A percentile compares a stretch with the other conserved stretches of the same genome.
These are phyloP conservation scores for Castanea sativa DNA, from an alignment of 306 rosid species.

Conservation along the genomic window DNA sequence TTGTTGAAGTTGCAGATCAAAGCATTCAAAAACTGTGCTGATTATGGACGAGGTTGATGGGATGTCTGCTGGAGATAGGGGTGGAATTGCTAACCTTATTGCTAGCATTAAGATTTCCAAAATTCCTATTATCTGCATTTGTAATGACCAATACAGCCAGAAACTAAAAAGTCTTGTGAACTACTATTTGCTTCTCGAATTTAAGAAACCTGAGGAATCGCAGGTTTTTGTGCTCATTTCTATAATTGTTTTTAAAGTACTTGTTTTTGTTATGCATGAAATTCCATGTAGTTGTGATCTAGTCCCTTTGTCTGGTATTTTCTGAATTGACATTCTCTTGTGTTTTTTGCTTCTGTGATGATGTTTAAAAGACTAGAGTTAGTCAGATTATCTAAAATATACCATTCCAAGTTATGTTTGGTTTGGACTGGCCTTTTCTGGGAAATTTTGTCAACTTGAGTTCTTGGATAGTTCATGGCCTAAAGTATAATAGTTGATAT, in stretches of 20 bases:
- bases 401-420: not conserved
- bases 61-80: constrained; percentile 99
- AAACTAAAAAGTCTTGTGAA: constrained; percentile 91
- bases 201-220: constrained; percentile 88
- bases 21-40: constrained; percentile 72
- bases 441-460: not conserved
- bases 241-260: not conserved
- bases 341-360: not conserved
- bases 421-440: not conserved
- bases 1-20: constrained; percentile 57
- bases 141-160: constrained; percentile 97
- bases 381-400: not conserved
- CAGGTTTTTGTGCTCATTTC: constrained; percentile 50
- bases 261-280: not conserved
- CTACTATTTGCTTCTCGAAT: constrained; percentile 87
- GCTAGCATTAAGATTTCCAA: constrained; percentile 86
- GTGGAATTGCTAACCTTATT: constrained; percentile 95
- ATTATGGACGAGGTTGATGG: constrained; percentile 99
- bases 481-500: not conserved
- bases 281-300: constrained; percentile 10
- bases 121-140: constrained; percentile 95
- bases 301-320: not conserved
- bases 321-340: not conserved
- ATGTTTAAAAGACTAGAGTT: not conserved
- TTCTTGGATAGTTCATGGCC: not conserved